These are phyloP conservation scores for Hymenoscyphus linearis DNA, from an alignment of 2,329 filamentous ascomycete species.

Conservation along the genomic window DNA sequence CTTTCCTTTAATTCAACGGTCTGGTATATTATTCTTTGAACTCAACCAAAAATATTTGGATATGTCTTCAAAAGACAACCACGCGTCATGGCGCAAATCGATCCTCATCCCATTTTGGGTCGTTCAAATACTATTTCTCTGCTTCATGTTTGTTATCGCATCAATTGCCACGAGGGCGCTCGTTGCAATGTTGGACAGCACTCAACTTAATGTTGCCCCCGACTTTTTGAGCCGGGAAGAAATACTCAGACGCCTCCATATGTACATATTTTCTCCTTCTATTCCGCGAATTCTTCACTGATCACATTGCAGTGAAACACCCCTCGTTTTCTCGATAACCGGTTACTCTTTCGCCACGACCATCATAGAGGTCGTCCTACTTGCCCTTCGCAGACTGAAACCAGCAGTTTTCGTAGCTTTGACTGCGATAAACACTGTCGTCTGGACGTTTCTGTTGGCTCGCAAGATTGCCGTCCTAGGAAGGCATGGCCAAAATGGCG, in stretches of 20 bases:
- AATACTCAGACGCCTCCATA: background rate
- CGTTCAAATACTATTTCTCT: slow-evolving; percentile 20
- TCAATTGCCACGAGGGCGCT: slow-evolving; percentile 9
- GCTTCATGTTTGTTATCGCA: slow-evolving; percentile 17
- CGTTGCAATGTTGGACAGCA: slow-evolving; percentile 10
- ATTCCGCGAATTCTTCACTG: background rate
- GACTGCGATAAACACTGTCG: slow-evolving; percentile 19
- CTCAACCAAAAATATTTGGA: background rate
- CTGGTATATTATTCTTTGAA: background rate
- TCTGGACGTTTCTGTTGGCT: slow-evolving; percentile 20
- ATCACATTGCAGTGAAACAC: slow-evolving; percentile 6
- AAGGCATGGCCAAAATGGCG: background rate
- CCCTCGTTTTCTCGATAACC: slow-evolving; percentile 16
- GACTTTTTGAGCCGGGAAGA: background rate
- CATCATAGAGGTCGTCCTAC: slow-evolving; percentile 24
- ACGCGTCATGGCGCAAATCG: slow-evolving; percentile 23
- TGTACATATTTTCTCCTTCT: background rate
- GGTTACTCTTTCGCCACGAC: slow-evolving; percentile 20
- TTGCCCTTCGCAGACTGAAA: slow-evolving; percentile 20
- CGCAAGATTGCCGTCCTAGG: slow-evolving; percentile 13
- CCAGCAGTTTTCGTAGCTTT: slow-evolving; percentile 22
- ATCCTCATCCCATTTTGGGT: slow-evolving; percentile 25
- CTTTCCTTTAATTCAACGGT: background rate
- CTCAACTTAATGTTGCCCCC: background rate
- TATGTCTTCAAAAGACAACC: slow-evolving; percentile 10